A percentile compares a stretch with the other conserved stretches of the same genome.
These are phyloP conservation scores for Tilletiopsis washingtonensis DNA, from an alignment of 1,284 basidiomycete genomes.

Conservation along the genomic window DNA sequence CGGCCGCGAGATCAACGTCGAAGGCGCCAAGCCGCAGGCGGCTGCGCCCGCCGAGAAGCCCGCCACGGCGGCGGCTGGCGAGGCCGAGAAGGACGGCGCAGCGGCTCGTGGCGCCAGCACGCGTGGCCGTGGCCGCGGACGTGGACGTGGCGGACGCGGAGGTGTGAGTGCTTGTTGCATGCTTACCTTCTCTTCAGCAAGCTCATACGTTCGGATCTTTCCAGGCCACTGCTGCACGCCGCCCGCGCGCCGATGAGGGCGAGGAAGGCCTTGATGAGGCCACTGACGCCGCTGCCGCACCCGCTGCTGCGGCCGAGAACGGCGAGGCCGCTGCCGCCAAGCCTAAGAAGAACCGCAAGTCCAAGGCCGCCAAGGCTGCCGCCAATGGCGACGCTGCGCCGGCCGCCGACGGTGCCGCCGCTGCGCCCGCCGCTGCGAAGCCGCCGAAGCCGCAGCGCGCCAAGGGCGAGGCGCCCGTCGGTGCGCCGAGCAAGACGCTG, in stretches of 20 bases:
- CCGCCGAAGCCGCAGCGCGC: conserved; percentile 14
- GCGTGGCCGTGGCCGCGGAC: conserved; percentile 1
- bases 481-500: conserved; percentile 37
- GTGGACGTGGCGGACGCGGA: background rate
- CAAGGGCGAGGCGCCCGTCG: conserved; percentile 23
- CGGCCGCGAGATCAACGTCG: conserved; percentile 41
- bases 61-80: conserved; percentile 1
- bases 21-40: conserved; percentile 34
- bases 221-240: conserved; percentile 13
- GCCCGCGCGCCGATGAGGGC: conserved; percentile 32
- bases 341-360: conserved; percentile 11
- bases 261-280: conserved; percentile 31
- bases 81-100: conserved; percentile 6
- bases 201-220: background rate
- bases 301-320: conserved; percentile 11
- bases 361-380: conserved; percentile 24
- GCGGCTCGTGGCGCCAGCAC: background rate
- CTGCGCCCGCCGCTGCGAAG: conserved; percentile 12
- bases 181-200: background rate
- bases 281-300: conserved; percentile 10
- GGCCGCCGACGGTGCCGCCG: conserved; percentile 8
- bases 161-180: conserved; percentile 1
- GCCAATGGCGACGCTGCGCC: conserved; percentile 15
- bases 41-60: conserved; percentile 9
- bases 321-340: conserved; percentile 10